Percentiles rank a stretch among this genome's conserved stretches.
Conservation (phyloP, 2,329 filamentous ascomycete genomes). For the Ascochyta viciae-villosae region DNA sequence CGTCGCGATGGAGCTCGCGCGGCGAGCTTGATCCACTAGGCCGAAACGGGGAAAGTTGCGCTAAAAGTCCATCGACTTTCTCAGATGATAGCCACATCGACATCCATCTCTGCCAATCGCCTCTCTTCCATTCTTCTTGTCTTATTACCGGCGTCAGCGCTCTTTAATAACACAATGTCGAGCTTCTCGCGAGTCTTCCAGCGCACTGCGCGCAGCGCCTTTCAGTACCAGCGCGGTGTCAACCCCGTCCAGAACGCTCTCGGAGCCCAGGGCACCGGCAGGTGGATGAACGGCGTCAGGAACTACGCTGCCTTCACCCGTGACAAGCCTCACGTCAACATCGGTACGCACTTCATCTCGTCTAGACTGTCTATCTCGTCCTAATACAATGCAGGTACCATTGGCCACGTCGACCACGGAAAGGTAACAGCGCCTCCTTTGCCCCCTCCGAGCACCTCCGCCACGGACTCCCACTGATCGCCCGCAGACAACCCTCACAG, state of each 20-base stretch:
- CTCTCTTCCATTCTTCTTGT: constrained; percentile 36
- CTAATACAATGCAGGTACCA: constrained; percentile 70
- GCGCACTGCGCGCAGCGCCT: constrained; percentile 78
- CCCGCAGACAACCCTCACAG: constrained; percentile 89
- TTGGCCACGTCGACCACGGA: constrained; percentile 99
- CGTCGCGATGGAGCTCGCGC: constrained; percentile 7
- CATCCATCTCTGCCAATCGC: constrained; percentile 38
- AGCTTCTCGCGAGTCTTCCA: constrained; percentile 81
- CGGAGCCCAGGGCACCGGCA: constrained; percentile 67
- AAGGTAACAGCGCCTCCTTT: constrained; percentile 68
- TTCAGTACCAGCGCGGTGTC: constrained; percentile 69
- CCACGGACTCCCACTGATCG: constrained; percentile 17
- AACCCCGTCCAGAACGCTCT: constrained; percentile 80
- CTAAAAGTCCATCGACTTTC: constrained; percentile 10
- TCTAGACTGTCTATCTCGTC: not conserved
- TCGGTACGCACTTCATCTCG: constrained; percentile 66
- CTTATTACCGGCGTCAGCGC: constrained; percentile 28
- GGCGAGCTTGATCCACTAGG: constrained; percentile 2
- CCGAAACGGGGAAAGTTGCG: constrained; percentile 4
- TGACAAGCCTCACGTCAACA: constrained; percentile 97
- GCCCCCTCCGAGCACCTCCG: constrained; percentile 22
- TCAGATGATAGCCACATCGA: constrained; percentile 16
- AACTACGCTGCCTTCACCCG: constrained; percentile 77
- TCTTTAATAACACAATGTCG: constrained; percentile 69
- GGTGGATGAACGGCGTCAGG: constrained; percentile 70